phyloP scores from a whole-genome alignment of 2,329 filamentous ascomycete species.

The Diplodia corticola region DNA sequence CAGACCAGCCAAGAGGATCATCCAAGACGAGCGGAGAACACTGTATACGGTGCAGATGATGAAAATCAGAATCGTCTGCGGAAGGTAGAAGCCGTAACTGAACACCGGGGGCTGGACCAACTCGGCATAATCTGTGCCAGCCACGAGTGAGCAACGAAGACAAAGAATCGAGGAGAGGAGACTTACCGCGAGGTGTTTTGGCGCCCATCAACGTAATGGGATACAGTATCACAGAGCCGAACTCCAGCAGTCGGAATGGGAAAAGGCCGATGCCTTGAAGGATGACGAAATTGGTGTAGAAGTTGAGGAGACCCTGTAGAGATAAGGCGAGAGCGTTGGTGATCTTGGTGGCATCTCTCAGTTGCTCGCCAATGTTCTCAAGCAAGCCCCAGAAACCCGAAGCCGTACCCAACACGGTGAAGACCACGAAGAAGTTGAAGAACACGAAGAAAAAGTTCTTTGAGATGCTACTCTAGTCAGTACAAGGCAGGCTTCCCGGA shows the following conservation, averaged over 20 bases:
- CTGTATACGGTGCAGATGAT: slow-evolving; percentile 96
- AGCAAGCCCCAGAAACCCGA: slow-evolving; percentile 69
- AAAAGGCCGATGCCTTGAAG: slow-evolving; percentile 92
- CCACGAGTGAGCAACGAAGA: background rate
- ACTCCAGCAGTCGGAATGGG: slow-evolving; percentile 86
- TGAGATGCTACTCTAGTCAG: slow-evolving; percentile 58
- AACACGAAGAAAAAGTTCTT: slow-evolving; percentile 99
- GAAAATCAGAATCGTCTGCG: slow-evolving; percentile 87
- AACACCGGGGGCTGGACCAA: slow-evolving; percentile 81
- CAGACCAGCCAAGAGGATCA: slow-evolving; percentile 78
- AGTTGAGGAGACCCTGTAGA: slow-evolving; percentile 71
- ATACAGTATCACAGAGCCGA: slow-evolving; percentile 81
- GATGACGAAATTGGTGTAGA: slow-evolving; percentile 93
- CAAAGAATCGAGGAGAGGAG: background rate
- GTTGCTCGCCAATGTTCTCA: slow-evolving; percentile 65
- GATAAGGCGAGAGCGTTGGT: slow-evolving; percentile 74
- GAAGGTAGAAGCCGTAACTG: slow-evolving; percentile 94
- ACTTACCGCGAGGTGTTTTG: slow-evolving; percentile 71
- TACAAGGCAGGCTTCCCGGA: background rate
- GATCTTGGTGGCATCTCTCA: slow-evolving; percentile 77
- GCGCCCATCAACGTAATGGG: slow-evolving; percentile 76
- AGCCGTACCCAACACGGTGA: slow-evolving; percentile 82
- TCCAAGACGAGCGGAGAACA: slow-evolving; percentile 75
- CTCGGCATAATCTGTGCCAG: slow-evolving; percentile 68
- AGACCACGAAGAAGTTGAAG: slow-evolving; percentile 97